Base-by-base conservation (phyloP, 352 stramenopile species). In the Pythium diclinum region DNA sequence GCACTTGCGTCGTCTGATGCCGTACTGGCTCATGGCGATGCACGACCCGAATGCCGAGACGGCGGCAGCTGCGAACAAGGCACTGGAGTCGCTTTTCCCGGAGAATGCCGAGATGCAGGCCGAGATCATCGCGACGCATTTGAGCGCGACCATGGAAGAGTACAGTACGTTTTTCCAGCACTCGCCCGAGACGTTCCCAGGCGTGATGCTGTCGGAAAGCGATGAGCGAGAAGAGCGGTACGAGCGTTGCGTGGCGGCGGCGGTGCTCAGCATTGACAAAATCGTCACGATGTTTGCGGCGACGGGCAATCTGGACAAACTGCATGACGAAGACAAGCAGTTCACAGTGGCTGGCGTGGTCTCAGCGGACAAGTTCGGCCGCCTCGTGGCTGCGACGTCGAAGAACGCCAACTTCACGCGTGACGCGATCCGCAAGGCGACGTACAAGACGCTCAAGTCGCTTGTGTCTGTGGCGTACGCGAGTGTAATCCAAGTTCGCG, bases 21-120 rank as follows among this genome's bases (percentile, higher is more conserved):
- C 86, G 17, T 90, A 85, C 60, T 95, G 86, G 86, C 79, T 84
- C 54, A 63, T 93, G 49, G 84, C 84, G 8, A 92, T 92, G 84
- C 81, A 95, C 64, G 86, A 95, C 48, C 58, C 77, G 21, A 88
- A 84, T 54, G 54, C 56, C 3, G 84, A 95, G 16, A 81, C 85
- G 2, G 79, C 83, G 6, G 55, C 59, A 8, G 34, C 76, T 21
- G 81, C 86, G 10, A 80, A 55, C 6, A 75, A 79, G 40, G 83
- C 83, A 9, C 82, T 92, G 25, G 69, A 80, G 3, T 58, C 67
- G 61, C 64, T 95, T 16, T 88, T 89, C 25, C 59, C 74, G 1
- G 77, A 79, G 10, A 56, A 59, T 0, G 28, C 25, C 7, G 69
- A 76, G 56, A 73, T 73, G 67, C 66, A 70, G 51, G 60, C 57